Percentiles rank a stretch among this genome's conserved stretches.
Conservation (phyloP, 306 rosid genomes). For the Cajanus cajan region DNA sequence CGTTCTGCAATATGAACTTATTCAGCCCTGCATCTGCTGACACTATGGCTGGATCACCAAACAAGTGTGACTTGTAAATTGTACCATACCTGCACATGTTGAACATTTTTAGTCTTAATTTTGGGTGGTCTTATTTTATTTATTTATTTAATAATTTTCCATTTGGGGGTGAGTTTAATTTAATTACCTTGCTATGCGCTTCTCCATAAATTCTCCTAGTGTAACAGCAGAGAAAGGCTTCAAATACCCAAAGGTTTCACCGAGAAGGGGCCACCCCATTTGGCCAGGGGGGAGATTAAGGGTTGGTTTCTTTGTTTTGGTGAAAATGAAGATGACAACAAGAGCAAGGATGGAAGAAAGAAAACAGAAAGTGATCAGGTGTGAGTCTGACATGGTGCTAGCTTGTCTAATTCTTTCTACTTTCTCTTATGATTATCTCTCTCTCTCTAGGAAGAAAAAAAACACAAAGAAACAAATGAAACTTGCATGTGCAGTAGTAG, state of each 20-base stretch:
- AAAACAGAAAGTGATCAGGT: slow-evolving; percentile 41
- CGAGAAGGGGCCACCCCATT: slow-evolving; percentile 94
- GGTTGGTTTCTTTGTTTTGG: slow-evolving; percentile 47
- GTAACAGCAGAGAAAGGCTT: slow-evolving; percentile 73
- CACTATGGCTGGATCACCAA: slow-evolving; percentile 81
- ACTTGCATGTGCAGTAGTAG: slow-evolving; percentile 7
- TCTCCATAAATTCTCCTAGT: slow-evolving; percentile 72
- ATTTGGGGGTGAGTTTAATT: too few relatives aligned
- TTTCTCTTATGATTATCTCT: not conserved
- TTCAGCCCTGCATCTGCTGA: slow-evolving; percentile 89
- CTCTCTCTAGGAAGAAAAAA: not conserved
- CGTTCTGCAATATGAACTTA: slow-evolving; percentile 74
- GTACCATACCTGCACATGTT: slow-evolving; percentile 63
- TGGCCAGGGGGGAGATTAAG: slow-evolving; percentile 81
- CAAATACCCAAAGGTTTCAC: slow-evolving; percentile 78
- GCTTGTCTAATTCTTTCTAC: slow-evolving; percentile 17
- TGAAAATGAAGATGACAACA: slow-evolving; percentile 51
- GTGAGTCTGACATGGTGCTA: slow-evolving; percentile 62
- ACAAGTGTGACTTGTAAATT: slow-evolving; percentile 80
- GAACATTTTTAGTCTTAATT: not conserved
- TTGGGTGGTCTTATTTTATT: not conserved
- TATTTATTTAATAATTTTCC: not conserved
- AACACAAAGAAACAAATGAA: not conserved
- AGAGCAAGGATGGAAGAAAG: slow-evolving; percentile 62
- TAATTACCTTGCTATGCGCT: slow-evolving; percentile 69